These are phyloP conservation scores for Drechslerella coelobrocha DNA, from an alignment of 2,329 filamentous ascomycete species.

Conservation along the genomic window DNA sequence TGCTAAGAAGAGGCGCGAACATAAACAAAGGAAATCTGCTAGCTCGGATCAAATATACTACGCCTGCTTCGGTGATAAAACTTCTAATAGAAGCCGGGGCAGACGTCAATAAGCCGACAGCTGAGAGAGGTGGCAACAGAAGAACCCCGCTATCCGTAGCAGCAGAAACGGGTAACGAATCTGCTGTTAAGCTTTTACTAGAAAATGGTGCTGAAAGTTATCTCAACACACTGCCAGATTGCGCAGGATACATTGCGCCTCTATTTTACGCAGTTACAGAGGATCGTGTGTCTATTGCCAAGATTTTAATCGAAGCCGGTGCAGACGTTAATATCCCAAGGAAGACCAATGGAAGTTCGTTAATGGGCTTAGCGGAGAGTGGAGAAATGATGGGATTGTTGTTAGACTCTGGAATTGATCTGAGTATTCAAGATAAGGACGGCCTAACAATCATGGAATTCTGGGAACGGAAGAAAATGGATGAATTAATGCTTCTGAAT, in stretches of 20 bases:
- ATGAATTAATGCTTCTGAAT: no score
- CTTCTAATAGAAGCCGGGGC: neutral
- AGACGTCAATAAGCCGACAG: neutral
- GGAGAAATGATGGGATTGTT: no score
- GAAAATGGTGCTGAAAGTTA: neutral
- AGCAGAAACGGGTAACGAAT: constrained; percentile 5
- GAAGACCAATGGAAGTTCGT: no score
- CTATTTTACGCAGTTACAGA: neutral
- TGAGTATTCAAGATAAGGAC: no score
- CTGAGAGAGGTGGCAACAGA: neutral
- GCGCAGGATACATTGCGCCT: neutral
- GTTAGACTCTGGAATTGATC: no score
- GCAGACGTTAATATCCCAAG: constrained; percentile 24
- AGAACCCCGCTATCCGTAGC: constrained; percentile 19
- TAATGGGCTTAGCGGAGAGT: no score
- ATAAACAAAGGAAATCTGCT: neutral
- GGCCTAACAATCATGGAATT: no score
- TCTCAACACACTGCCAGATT: neutral
- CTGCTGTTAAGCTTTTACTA: neutral
- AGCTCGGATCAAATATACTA: neutral
- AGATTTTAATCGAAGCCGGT: constrained; percentile 16
- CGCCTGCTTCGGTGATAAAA: neutral
- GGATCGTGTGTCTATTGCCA: neutral
- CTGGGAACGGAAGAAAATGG: no score
- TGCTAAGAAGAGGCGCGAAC: neutral